Evolutionary conservation across 2,329 filamentous ascomycete species (phyloP).

Genomic region (Monosporascus sp.): DNA sequence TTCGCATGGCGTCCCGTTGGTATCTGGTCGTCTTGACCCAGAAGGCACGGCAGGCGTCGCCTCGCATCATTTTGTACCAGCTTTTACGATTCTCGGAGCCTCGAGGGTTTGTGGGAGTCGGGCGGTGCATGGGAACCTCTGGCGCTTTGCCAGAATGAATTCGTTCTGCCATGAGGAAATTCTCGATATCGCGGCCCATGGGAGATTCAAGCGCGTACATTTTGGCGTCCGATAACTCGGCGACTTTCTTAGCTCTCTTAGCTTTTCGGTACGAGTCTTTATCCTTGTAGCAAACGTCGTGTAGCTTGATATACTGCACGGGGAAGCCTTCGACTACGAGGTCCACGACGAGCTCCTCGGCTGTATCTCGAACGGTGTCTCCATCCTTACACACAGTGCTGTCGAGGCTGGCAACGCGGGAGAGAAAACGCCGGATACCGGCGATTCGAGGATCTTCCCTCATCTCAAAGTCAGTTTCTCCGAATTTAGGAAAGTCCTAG

Average conservation of each 20-base stretch:
- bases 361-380: not conserved
- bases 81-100: slow-evolving; percentile 1
- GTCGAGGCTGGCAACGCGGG: not conserved
- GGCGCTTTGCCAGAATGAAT: slow-evolving; percentile 3
- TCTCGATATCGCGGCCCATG: slow-evolving; percentile 3
- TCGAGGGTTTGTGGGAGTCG: not conserved
- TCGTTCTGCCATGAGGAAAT: slow-evolving; percentile 5
- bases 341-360: slow-evolving; percentile 1
- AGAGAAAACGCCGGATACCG: not conserved
- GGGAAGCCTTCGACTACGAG: not conserved
- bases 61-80: slow-evolving; percentile 4
- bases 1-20: slow-evolving; percentile 4
- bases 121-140: slow-evolving; percentile 2
- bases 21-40: slow-evolving; percentile 6
- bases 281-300: slow-evolving; percentile 1
- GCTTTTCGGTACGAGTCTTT: slow-evolving; percentile 2
- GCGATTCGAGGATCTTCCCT: not conserved
- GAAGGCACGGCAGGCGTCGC: slow-evolving; percentile 1
- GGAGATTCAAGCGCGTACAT: slow-evolving; percentile 3
- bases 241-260: not conserved
- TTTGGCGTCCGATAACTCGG: not conserved
- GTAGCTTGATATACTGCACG: slow-evolving; percentile 1
- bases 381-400: not conserved
- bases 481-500: not conserved
- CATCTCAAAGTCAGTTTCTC: slow-evolving; percentile 2